Conservation (phyloP, 441 rosid genomes). For the Brassica hybrid region DNA sequence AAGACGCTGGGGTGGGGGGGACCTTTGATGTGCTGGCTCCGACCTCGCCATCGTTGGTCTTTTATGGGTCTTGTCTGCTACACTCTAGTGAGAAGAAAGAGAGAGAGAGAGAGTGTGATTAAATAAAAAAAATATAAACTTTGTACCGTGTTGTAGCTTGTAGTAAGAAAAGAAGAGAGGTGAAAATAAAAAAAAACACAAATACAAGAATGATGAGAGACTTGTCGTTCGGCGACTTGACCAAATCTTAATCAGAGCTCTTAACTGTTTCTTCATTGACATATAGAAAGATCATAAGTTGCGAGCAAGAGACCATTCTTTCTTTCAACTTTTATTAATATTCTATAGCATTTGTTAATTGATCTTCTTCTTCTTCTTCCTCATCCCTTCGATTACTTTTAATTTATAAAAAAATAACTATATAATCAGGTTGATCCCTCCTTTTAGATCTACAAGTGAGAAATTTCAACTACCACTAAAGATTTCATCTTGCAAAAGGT, state of each 20-base stretch:
- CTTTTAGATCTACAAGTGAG: too few relatives aligned
- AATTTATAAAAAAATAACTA: too few relatives aligned
- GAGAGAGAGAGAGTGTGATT: background rate
- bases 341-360: too few relatives aligned
- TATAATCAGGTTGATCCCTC: too few relatives aligned
- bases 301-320: background rate
- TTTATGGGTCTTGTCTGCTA: constrained; percentile 68
- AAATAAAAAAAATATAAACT: background rate
- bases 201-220: background rate
- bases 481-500: too few relatives aligned
- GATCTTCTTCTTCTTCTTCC: background rate
- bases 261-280: background rate
- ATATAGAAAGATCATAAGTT: background rate
- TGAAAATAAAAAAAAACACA: background rate
- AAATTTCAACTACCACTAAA: too few relatives aligned
- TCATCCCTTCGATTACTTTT: too few relatives aligned
- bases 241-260: background rate
- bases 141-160: background rate
- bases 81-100: background rate
- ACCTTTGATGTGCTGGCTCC: constrained; percentile 82
- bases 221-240: background rate
- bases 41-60: constrained; percentile 71
- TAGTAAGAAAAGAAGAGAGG: background rate
- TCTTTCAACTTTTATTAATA: background rate
- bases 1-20: constrained; percentile 40